phyloP scores from a whole-genome alignment of 371 early-diverging fungal genomes.

The Syncephalastrum racemosum region DNA sequence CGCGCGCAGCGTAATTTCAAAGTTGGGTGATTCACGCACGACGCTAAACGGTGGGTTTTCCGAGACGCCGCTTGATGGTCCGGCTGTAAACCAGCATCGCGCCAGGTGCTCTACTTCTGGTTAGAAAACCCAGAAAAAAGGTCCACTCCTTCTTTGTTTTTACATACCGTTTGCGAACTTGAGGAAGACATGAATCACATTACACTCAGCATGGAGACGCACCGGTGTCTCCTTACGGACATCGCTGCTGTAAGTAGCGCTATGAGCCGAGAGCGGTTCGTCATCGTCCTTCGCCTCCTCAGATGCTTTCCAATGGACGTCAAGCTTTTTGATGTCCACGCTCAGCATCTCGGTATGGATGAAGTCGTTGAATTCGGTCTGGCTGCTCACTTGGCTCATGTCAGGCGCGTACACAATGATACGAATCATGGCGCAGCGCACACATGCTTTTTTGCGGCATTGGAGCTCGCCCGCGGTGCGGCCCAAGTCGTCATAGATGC shows the following conservation, averaged over 20 bases:
- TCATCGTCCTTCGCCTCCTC: constrained; percentile 3
- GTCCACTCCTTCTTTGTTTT: not conserved
- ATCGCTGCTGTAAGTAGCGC: constrained; percentile 4
- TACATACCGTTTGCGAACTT: constrained; percentile 28
- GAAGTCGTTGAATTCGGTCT: constrained; percentile 35
- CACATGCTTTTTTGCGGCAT: constrained; percentile 19
- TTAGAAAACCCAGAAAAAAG: no score
- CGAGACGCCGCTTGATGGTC: not conserved
- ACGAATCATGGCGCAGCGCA: constrained; percentile 42
- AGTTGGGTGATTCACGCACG: constrained; percentile 28
- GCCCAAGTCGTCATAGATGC: constrained; percentile 28
- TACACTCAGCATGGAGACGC: constrained; percentile 37
- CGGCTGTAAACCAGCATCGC: constrained; percentile 44
- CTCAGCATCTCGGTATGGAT: constrained; percentile 33
- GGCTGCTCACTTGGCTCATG: constrained; percentile 38
- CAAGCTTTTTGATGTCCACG: constrained; percentile 35
- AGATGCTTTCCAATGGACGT: constrained; percentile 17
- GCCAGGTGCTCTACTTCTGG: constrained; percentile 21
- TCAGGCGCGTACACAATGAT: constrained; percentile 44
- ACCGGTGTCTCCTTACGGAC: constrained; percentile 14
- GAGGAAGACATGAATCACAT: constrained; percentile 46
- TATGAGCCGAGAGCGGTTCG: constrained; percentile 3
- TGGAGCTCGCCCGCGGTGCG: constrained; percentile 9
- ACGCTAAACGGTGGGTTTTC: not conserved
- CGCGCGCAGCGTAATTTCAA: constrained; percentile 48